Evolutionary conservation across 371 early-diverging fungal genomes (phyloP).

Genomic region (Cokeromyces recurvatus): DNA sequence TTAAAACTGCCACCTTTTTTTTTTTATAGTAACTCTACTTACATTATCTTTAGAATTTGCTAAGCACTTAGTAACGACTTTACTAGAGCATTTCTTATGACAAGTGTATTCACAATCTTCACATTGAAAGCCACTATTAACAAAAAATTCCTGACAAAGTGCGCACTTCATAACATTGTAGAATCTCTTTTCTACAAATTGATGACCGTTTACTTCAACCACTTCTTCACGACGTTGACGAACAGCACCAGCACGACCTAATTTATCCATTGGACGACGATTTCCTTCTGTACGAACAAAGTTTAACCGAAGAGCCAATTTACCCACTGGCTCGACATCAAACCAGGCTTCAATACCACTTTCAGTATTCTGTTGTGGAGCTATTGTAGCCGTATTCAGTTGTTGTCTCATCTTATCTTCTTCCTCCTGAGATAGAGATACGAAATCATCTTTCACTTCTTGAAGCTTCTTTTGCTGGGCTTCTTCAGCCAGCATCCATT

Average conservation of each 20-base stretch:
- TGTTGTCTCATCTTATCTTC: constrained; percentile 14
- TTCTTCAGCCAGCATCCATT: constrained; percentile 30
- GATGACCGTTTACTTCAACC: constrained; percentile 82
- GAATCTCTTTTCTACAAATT: constrained; percentile 77
- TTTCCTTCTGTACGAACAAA: constrained; percentile 53
- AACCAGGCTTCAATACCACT: constrained; percentile 78
- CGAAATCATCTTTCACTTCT: constrained; percentile 19
- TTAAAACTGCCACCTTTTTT: no score
- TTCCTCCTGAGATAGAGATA: constrained; percentile 2
- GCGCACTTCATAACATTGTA: constrained; percentile 95
- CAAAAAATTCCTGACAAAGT: constrained; percentile 85
- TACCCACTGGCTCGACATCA: constrained; percentile 91
- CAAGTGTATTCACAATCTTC: constrained; percentile 49
- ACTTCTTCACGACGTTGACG: constrained; percentile 76
- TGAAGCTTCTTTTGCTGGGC: constrained; percentile 24
- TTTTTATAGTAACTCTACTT: background rate
- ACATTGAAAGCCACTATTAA: constrained; percentile 86
- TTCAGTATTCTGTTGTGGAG: constrained; percentile 3
- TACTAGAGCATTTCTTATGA: constrained; percentile 25
- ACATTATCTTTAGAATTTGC: constrained; percentile 40
- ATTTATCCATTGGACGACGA: constrained; percentile 58
- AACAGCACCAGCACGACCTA: constrained; percentile 86
- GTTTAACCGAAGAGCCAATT: constrained; percentile 72
- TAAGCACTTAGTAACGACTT: constrained; percentile 22
- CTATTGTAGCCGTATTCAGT: constrained; percentile 3